Conservation (phyloP, 179 eudicot species). For the Patellifolia procumbens region DNA sequence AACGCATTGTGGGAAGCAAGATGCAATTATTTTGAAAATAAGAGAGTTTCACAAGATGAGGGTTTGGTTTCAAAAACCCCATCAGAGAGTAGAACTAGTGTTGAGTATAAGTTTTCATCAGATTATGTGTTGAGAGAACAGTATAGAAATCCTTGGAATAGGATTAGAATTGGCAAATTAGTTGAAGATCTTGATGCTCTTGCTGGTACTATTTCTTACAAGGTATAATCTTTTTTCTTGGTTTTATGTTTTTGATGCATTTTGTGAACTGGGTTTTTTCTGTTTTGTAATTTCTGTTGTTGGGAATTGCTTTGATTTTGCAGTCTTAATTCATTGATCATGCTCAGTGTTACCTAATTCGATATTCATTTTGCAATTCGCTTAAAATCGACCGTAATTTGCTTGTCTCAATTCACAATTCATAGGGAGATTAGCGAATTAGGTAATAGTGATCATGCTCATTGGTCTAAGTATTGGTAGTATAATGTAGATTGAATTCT, state of each 20-base stretch:
- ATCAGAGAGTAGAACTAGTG: conserved; percentile 56
- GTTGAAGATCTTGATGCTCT: conserved; percentile 99
- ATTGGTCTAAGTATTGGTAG: conserved; percentile 1
- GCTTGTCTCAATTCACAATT: too few relatives aligned
- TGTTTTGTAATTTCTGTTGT: background rate
- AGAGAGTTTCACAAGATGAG: conserved; percentile 21
- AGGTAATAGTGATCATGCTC: conserved; percentile 8
- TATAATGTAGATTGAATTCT: background rate
- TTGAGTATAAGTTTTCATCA: conserved; percentile 64
- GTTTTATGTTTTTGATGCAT: background rate
- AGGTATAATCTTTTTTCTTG: conserved; percentile 40
- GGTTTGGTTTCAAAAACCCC: conserved; percentile 64
- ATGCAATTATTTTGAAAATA: conserved; percentile 43
- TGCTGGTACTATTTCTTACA: conserved; percentile 91
- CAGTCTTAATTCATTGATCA: background rate
- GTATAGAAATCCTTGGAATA: conserved; percentile 93
- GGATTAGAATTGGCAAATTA: conserved; percentile 85
- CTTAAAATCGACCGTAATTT: too few relatives aligned
- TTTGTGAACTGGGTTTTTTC: background rate
- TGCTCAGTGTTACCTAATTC: too few relatives aligned
- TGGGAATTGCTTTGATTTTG: background rate
- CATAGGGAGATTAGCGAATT: too few relatives aligned
- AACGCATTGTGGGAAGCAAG: conserved; percentile 91
- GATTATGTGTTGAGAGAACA: conserved; percentile 88
- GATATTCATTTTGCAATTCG: too few relatives aligned